These are phyloP conservation scores for Cercophora sp. DNA, from an alignment of 495 filamentous ascomycete species.

Conservation along the genomic window DNA sequence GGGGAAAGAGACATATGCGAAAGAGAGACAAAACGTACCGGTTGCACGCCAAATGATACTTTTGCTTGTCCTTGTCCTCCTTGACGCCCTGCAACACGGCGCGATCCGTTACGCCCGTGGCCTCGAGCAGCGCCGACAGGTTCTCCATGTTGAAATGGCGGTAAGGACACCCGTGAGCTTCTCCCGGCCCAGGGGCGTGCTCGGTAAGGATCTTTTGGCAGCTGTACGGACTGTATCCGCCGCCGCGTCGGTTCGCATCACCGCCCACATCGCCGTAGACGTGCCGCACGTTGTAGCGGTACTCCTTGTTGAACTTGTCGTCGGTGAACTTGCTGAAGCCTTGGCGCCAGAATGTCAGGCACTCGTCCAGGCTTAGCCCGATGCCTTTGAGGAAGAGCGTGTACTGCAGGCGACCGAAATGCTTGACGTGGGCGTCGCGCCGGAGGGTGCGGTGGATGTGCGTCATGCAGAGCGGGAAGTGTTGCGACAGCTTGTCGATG, in stretches of 20 bases:
- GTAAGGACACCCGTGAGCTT: slow-evolving; percentile 93
- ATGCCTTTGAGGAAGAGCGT: slow-evolving; percentile 97
- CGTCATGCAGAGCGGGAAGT: slow-evolving; percentile 95
- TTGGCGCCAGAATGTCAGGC: slow-evolving; percentile 89
- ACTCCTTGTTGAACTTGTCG: slow-evolving; percentile 91
- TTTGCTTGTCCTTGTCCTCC: slow-evolving; percentile 81
- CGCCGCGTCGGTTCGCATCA: slow-evolving; percentile 76
- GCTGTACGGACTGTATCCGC: slow-evolving; percentile 82
- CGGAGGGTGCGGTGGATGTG: slow-evolving; percentile 80
- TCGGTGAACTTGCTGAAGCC: slow-evolving; percentile 80
- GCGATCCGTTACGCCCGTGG: slow-evolving; percentile 70
- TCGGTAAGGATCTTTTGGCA: slow-evolving; percentile 94
- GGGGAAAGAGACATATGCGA: background rate
- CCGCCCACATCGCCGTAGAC: slow-evolving; percentile 93
- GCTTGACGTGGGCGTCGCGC: slow-evolving; percentile 83
- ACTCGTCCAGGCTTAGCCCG: slow-evolving; percentile 85
- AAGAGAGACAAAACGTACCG: slow-evolving; percentile 38
- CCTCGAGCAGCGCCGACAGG: slow-evolving; percentile 66
- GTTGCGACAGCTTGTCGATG: slow-evolving; percentile 74
- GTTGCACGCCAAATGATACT: slow-evolving; percentile 96
- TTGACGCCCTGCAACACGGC: slow-evolving; percentile 74
- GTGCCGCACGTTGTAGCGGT: slow-evolving; percentile 94
- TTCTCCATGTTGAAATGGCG: slow-evolving; percentile 88
- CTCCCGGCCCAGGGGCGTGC: slow-evolving; percentile 73
- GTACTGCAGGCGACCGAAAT: slow-evolving; percentile 93